Base-by-base conservation (phyloP, 2,329 filamentous ascomycete species). In the Aspergillus novofumigatus region DNA sequence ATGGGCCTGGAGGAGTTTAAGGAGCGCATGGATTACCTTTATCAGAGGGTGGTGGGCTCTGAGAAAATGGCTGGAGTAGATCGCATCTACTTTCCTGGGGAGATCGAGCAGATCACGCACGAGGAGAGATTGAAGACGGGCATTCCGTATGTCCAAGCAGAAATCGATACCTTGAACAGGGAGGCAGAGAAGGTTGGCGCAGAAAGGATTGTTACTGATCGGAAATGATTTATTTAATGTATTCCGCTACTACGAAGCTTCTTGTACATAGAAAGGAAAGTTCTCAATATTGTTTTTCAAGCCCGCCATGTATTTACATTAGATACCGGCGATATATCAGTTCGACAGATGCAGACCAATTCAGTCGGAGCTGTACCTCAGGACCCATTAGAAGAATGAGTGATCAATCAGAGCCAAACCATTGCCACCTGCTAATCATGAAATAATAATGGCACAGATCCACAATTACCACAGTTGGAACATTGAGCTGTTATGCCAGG, bases 1-100 rank as follows among this genome's bases (percentile, higher is more conserved):
- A 84, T 92, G 81, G 80, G 79, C 53, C 61, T 88, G 58, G 85
- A 88, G 1, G 87, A 90, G 45, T 92, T 92, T 67, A 83, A 83
- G 29, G 79, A 67, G 23, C 68, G 81, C 21, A 85, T 86, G 81
- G 80, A 84, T 54, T 81, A 83, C 69, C 69, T 86, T 25, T 83
- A 85, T 63, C 72, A 78, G 60, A 70, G 80, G n/a, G 82, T 85
- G 2, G 74, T 81, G 20, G 76, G 73, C 3, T 78, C 73, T 2
- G 80, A 85, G 38, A 83, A 76, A 67, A 80, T 80, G 76, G 73
- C 69, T 17, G 83, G 79, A 0, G 77, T 84, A 3, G 80, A 84
- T 7, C 72, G 78, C 28, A 82, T 86, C 23, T 84, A 81, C 62
- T 84, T 82, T 59, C 82, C 82, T 0, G 82, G 82, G 3, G 83